These are phyloP conservation scores for Groenewaldozyma sp. DNA, from an alignment of 1,139 yeast species.

Conservation along the genomic window DNA sequence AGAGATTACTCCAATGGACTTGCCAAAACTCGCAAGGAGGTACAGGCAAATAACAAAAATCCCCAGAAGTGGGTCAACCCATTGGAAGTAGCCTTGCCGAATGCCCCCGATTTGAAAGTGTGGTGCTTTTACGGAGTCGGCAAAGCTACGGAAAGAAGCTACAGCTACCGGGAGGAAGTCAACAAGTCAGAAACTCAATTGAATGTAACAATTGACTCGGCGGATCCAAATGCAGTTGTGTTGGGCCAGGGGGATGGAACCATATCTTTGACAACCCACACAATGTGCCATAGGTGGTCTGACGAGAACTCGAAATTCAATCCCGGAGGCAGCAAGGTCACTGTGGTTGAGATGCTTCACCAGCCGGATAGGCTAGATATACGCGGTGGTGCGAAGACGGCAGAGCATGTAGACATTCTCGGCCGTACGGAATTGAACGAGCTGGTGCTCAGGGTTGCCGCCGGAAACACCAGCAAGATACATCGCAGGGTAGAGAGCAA, in stretches of 20 bases:
- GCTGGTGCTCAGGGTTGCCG: constrained; percentile 66
- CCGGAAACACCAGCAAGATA: constrained; percentile 66
- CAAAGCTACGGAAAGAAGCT: constrained; percentile 89
- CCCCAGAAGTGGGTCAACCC: constrained; percentile 89
- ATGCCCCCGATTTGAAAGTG: constrained; percentile 86
- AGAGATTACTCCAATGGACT: constrained; percentile 75
- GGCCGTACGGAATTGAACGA: constrained; percentile 93
- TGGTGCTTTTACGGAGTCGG: constrained; percentile 94
- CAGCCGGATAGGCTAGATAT: constrained; percentile 92
- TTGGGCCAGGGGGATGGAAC: constrained; percentile 97
- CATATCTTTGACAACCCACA: constrained; percentile 73
- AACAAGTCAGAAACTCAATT: constrained; percentile 40
- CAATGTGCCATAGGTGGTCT: constrained; percentile 81
- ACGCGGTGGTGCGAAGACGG: constrained; percentile 95
- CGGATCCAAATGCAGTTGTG: constrained; percentile 55
- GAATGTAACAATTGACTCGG: constrained; percentile 55
- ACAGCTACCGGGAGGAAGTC: constrained; percentile 64
- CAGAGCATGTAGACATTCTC: constrained; percentile 93
- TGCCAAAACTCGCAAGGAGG: constrained; percentile 50
- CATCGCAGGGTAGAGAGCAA: constrained; percentile 51
- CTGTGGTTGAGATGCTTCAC: constrained; percentile 80
- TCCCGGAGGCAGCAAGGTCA: constrained; percentile 67
- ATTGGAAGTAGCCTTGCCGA: constrained; percentile 78
- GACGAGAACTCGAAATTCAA: constrained; percentile 61
- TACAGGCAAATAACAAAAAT: constrained; percentile 52